Percentiles rank a stretch among this genome's conserved stretches.
These are phyloP conservation scores for Corymbia maculata DNA, from an alignment of 345 rosid species.

Conservation along the genomic window DNA sequence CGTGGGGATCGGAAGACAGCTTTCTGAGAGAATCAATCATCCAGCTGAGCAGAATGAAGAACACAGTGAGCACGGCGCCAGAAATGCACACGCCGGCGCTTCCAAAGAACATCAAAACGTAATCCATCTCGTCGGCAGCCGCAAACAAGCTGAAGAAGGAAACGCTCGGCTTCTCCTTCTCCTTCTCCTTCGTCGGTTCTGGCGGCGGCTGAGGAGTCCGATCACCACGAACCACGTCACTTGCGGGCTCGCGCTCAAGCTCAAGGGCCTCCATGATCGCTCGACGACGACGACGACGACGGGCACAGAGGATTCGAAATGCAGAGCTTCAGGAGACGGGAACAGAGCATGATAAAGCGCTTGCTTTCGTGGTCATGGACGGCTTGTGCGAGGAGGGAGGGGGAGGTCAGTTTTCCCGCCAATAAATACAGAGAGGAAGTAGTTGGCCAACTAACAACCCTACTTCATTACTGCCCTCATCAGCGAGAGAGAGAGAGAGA, in stretches of 20 bases:
- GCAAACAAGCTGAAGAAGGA: slow-evolving; percentile 54
- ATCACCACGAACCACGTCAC: not conserved
- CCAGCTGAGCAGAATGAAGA: slow-evolving; percentile 52
- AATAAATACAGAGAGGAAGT: slow-evolving; percentile 16
- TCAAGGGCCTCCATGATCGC: not conserved
- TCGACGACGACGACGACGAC: not conserved
- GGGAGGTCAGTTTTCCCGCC: not conserved
- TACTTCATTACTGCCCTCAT: not conserved
- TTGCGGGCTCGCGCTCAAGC: not conserved
- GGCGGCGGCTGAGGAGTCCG: not conserved
- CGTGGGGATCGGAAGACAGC: slow-evolving; percentile 38
- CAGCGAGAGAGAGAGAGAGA: too few relatives aligned
- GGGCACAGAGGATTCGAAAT: not conserved
- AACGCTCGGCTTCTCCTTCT: slow-evolving; percentile 9
- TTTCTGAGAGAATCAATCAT: slow-evolving; percentile 67
- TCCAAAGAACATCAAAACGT: slow-evolving; percentile 46
- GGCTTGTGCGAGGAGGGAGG: not conserved
- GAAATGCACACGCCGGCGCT: slow-evolving; percentile 51
- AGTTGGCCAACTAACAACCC: slow-evolving; percentile 17
- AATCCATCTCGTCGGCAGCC: slow-evolving; percentile 57
- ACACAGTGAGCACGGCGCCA: slow-evolving; percentile 64
- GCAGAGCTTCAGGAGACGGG: not conserved
- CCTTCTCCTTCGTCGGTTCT: not conserved
- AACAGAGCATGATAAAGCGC: not conserved
- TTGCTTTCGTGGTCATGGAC: not conserved